Percentiles rank a stretch among this genome's conserved stretches.
These are phyloP conservation scores for Apostasia ramifera DNA, from an alignment of 106 monocot species.

Conservation along the genomic window DNA sequence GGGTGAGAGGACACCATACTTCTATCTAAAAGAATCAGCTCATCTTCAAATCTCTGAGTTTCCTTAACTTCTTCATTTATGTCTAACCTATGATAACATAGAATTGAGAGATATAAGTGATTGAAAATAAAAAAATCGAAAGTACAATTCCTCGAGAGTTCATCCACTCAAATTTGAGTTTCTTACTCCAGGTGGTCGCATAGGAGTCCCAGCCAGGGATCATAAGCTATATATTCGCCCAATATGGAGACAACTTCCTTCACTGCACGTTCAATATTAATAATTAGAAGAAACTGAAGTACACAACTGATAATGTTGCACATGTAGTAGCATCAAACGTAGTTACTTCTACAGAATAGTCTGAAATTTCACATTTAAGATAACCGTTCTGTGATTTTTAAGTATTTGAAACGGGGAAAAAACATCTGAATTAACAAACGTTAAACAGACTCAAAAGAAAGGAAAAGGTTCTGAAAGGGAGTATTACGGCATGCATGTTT, in stretches of 20 bases:
- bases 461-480: too few species aligned
- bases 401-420: too few species aligned
- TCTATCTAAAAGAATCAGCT: constrained; percentile 17
- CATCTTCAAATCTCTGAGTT: constrained; percentile 6
- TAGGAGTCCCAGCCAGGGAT: constrained; percentile 62
- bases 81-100: constrained; percentile 29
- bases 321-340: too few species aligned
- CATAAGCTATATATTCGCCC: constrained; percentile 76
- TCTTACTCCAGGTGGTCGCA: constrained; percentile 68
- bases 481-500: too few species aligned
- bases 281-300: too few species aligned
- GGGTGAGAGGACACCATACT: constrained; percentile 12
- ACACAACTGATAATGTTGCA: too few species aligned
- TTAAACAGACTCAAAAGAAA: too few species aligned
- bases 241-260: constrained; percentile 61
- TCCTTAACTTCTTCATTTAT: constrained; percentile 18
- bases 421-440: too few species aligned
- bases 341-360: too few species aligned
- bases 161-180: background rate
- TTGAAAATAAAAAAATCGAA: background rate
- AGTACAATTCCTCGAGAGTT: background rate
- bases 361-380: too few species aligned
- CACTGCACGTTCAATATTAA: constrained; percentile 22
- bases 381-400: too few species aligned
- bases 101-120: background rate